Evolutionary conservation across 2,329 filamentous ascomycete genomes (phyloP).

Genomic region (Pestalotiopsis sp.): DNA sequence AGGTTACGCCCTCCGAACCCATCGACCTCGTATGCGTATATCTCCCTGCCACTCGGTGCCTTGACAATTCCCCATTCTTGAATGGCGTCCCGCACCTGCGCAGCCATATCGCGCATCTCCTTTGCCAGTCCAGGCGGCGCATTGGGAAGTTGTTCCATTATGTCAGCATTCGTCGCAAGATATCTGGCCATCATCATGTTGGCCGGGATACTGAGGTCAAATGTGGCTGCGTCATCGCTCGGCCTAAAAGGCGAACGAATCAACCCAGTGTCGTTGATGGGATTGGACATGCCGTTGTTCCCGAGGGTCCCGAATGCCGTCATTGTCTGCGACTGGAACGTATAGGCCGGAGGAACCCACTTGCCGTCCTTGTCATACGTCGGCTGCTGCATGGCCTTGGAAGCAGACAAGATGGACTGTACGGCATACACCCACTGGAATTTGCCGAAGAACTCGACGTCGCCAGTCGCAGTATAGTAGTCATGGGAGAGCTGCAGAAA

Average conservation of each 20-base stretch:
- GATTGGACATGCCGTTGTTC: conserved; percentile 69
- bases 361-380: conserved; percentile 63
- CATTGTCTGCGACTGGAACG: conserved; percentile 67
- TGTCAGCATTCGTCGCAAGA: conserved; percentile 41
- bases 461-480: conserved; percentile 68
- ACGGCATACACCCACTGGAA: conserved; percentile 69
- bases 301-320: conserved; percentile 71
- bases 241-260: conserved; percentile 77
- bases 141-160: conserved; percentile 29
- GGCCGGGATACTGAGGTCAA: conserved; percentile 75
- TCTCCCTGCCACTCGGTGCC: conserved; percentile 54
- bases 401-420: conserved; percentile 57
- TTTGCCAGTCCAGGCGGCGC: conserved; percentile 36
- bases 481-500: conserved; percentile 73
- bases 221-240: conserved; percentile 75
- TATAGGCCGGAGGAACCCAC: conserved; percentile 60
- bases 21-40: conserved; percentile 70
- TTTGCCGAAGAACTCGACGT: conserved; percentile 66
- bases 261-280: conserved; percentile 68
- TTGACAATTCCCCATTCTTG: conserved; percentile 57
- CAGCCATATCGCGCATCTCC: conserved; percentile 52
- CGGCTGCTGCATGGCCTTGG: conserved; percentile 62
- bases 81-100: conserved; percentile 64
- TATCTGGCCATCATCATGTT: conserved; percentile 70
- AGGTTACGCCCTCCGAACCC: conserved; percentile 60